Conservation (phyloP, 306 rosid species). For the Lagenaria siceraria region DNA sequence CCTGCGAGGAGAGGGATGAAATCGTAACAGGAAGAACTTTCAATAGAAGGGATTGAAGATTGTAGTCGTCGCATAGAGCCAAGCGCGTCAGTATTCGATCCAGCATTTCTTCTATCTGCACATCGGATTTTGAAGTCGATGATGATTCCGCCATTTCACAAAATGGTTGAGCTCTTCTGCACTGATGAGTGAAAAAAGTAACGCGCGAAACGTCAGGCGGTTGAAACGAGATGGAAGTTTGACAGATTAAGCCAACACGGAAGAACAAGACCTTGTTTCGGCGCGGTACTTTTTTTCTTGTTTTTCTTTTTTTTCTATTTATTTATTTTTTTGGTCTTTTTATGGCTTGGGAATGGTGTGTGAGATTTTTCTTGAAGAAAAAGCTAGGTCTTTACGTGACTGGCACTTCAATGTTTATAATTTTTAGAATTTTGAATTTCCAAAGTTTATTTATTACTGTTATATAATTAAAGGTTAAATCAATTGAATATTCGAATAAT, state of each 20-base stretch:
- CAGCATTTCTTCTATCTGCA: constrained; percentile 54
- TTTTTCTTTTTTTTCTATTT: not conserved
- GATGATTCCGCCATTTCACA: constrained; percentile 57
- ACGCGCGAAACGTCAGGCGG: constrained; percentile 1
- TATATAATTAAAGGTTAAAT: too few species aligned
- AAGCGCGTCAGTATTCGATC: constrained; percentile 85
- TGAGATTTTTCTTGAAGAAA: not conserved
- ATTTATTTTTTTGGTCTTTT: not conserved
- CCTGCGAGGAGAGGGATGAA: constrained; percentile 61
- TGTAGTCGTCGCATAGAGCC: constrained; percentile 89
- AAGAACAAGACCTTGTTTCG: not conserved
- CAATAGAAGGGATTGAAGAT: constrained; percentile 62
- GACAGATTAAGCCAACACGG: not conserved
- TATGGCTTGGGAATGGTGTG: not conserved
- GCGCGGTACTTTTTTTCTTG: not conserved
- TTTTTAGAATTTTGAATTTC: too few species aligned
- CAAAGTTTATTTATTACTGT: too few species aligned
- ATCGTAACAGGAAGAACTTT: constrained; percentile 75
- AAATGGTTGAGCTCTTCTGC: not conserved
- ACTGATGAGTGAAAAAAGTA: not conserved
- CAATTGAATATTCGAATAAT: too few species aligned
- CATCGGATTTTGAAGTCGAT: constrained; percentile 42
- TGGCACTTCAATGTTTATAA: too few species aligned
- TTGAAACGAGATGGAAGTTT: not conserved
- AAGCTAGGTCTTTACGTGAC: not conserved